Conservation (phyloP, 2,329 filamentous ascomycete species). For the Amphichorda felina region DNA sequence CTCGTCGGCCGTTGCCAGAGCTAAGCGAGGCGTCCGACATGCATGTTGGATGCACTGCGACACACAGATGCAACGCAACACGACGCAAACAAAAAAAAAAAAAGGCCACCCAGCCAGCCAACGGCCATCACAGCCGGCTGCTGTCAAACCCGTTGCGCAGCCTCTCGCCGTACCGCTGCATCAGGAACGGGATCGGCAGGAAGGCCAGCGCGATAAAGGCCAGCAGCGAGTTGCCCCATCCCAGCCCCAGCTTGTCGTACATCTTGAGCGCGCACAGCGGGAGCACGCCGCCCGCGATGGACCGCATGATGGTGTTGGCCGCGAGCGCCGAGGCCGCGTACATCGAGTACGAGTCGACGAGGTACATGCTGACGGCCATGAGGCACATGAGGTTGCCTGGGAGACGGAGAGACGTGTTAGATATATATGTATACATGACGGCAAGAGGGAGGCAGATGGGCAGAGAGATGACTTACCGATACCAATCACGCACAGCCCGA, state of each 20-base stretch:
- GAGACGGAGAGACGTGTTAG: background rate
- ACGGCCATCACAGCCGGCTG: too few relatives aligned
- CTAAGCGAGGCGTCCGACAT: too few relatives aligned
- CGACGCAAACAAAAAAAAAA: too few relatives aligned
- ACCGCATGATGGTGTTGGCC: constrained; percentile 42
- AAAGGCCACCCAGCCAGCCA: too few relatives aligned
- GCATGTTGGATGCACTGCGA: too few relatives aligned
- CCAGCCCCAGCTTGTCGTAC: constrained; percentile 24
- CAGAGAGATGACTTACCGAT: constrained; percentile 18
- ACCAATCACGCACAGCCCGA: constrained; percentile 29
- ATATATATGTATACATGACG: background rate
- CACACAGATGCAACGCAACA: too few relatives aligned
- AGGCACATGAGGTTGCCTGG: background rate
- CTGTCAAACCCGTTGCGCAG: constrained; percentile 11
- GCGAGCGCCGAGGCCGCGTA: constrained; percentile 35
- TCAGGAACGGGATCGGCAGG: constrained; percentile 23
- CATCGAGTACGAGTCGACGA: constrained; percentile 38
- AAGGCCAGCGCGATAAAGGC: constrained; percentile 25
- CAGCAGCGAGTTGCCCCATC: constrained; percentile 29
- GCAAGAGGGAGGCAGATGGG: too few relatives aligned
- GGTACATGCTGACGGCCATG: constrained; percentile 39
- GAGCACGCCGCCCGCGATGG: constrained; percentile 46
- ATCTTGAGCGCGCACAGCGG: constrained; percentile 38
- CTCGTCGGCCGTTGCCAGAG: too few relatives aligned
- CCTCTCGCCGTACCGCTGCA: constrained; percentile 27